Evolutionary conservation across 352 stramenopile genomes (phyloP).

Genomic region (Phytophthora podocarpi): DNA sequence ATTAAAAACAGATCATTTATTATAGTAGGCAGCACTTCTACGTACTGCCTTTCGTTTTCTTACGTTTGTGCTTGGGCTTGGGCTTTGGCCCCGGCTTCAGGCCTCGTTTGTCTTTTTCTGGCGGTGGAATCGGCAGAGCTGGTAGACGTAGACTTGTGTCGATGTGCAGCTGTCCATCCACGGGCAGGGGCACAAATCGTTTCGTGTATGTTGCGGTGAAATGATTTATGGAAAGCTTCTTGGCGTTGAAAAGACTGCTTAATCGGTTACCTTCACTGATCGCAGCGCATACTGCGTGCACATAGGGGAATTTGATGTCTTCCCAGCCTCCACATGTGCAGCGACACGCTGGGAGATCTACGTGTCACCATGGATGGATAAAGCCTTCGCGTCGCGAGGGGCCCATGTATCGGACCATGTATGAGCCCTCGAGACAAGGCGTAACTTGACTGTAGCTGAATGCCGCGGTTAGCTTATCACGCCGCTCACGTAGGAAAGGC

Average conservation of each 20-base stretch:
- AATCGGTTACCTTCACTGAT: background rate
- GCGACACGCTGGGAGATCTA: background rate
- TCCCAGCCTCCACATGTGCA: conserved; percentile 2
- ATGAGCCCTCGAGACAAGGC: background rate
- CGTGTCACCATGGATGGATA: conserved; percentile 6
- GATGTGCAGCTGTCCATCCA: background rate
- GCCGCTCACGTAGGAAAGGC: background rate
- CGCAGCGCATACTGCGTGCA: background rate
- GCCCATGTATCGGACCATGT: background rate
- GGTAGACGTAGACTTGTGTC: background rate
- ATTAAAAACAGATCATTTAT: too few species aligned
- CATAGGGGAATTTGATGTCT: conserved; percentile 6
- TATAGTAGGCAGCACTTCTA: too few species aligned
- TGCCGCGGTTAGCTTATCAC: background rate
- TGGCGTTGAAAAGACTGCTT: background rate
- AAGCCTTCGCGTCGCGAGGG: background rate
- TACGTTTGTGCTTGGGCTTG: too few species aligned
- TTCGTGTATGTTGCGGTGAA: background rate
- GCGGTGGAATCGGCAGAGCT: background rate
- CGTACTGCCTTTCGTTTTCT: too few species aligned
- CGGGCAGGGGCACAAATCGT: background rate
- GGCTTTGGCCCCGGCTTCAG: too few species aligned
- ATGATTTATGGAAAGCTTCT: background rate
- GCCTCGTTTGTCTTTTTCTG: too few species aligned
- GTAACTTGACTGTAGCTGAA: background rate